Percentiles rank a stretch among this genome's conserved stretches.
Conservation (phyloP, 305 asterid species). For the Solanum hybrid region DNA sequence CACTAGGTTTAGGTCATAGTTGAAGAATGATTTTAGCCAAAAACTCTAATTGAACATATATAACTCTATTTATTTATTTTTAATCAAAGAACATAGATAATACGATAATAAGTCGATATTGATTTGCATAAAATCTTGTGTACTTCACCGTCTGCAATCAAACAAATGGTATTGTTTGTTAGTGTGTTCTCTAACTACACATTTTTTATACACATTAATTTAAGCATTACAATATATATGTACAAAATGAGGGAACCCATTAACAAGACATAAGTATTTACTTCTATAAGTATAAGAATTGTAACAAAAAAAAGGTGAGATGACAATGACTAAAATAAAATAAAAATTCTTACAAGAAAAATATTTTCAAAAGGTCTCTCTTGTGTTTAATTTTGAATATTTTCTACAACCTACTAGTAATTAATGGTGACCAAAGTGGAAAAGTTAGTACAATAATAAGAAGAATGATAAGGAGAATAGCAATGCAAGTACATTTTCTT, state of each 20-base stretch:
- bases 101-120: too few relatives aligned
- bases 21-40: too few relatives aligned
- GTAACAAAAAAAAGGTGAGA: not conserved
- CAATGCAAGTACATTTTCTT: conserved; percentile 25
- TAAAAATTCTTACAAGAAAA: not conserved
- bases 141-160: not conserved
- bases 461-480: conserved; percentile 15
- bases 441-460: conserved; percentile 18
- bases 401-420: not conserved
- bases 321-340: not conserved
- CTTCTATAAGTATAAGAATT: not conserved
- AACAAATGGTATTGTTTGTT: not conserved
- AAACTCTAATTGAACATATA: too few relatives aligned
- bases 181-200: not conserved
- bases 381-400: not conserved
- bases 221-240: not conserved
- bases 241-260: not conserved
- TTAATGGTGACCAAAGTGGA: conserved; percentile 28
- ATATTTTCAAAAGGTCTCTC: too few relatives aligned
- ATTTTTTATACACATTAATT: not conserved
- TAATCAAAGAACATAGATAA: too few relatives aligned
- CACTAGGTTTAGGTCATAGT: too few relatives aligned
- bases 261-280: not conserved
- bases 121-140: not conserved
- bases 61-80: too few relatives aligned